Evolutionary conservation across 2,329 filamentous ascomycete species (phyloP).

Genomic region (Aureobasidium melanogenum): DNA sequence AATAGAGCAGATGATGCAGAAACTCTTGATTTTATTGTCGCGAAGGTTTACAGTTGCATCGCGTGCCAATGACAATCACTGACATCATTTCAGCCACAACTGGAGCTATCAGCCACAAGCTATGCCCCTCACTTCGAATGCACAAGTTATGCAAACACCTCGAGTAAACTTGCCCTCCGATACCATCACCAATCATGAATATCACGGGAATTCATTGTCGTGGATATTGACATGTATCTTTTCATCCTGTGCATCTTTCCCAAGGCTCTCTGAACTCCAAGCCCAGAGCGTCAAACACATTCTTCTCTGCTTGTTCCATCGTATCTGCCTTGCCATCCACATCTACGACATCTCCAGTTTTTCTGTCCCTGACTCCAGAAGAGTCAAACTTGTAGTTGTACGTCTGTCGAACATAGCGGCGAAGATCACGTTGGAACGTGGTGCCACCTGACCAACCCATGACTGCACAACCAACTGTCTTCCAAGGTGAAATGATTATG

Average conservation of each 20-base stretch:
- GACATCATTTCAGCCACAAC: background rate
- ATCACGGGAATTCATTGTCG: background rate
- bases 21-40: background rate
- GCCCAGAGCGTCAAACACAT: slow-evolving; percentile 69
- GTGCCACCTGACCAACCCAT: slow-evolving; percentile 83
- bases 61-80: background rate
- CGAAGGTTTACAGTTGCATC: background rate
- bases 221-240: background rate
- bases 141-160: background rate
- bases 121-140: background rate
- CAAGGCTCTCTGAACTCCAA: slow-evolving; percentile 41
- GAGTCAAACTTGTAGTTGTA: slow-evolving; percentile 81
- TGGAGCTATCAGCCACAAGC: background rate
- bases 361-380: slow-evolving; percentile 66
- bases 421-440: slow-evolving; percentile 80
- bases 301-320: slow-evolving; percentile 66
- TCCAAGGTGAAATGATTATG: slow-evolving; percentile 85
- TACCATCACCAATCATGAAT: background rate
- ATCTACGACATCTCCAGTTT: slow-evolving; percentile 62
- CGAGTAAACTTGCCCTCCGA: background rate
- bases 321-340: slow-evolving; percentile 54
- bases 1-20: background rate
- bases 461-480: slow-evolving; percentile 78
- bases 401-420: slow-evolving; percentile 66
- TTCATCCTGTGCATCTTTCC: slow-evolving; percentile 37